These are phyloP conservation scores for Cryptococcus neoformans DNA, from an alignment of 1,284 basidiomycete species.

Conservation along the genomic window DNA sequence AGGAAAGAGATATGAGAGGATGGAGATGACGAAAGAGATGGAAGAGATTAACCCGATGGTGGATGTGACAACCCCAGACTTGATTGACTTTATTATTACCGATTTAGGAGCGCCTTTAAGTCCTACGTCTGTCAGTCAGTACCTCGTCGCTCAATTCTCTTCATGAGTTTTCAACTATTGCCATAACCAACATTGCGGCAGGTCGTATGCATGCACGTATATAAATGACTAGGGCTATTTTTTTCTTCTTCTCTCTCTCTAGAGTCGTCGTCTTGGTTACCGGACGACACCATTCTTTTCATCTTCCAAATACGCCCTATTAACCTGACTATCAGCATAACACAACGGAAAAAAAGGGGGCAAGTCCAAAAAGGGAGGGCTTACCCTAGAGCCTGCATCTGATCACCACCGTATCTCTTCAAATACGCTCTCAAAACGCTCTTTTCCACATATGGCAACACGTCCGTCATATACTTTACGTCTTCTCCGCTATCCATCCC, in stretches of 20 bases:
- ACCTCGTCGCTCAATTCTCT: conserved; percentile 49
- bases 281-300: conserved; percentile 67
- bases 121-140: conserved; percentile 48
- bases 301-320: conserved; percentile 75
- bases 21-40: conserved; percentile 49
- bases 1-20: conserved; percentile 1
- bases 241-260: neutral
- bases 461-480: conserved; percentile 64
- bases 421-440: conserved; percentile 68
- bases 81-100: conserved; percentile 51
- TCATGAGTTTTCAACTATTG: conserved; percentile 7
- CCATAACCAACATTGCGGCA: neutral
- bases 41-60: conserved; percentile 50
- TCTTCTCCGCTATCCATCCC: conserved; percentile 25
- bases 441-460: conserved; percentile 73
- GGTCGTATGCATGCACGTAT: neutral
- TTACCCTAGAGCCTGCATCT: conserved; percentile 70
- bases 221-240: neutral
- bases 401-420: conserved; percentile 60
- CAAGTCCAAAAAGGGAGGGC: conserved; percentile 9
- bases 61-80: conserved; percentile 51
- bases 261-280: neutral
- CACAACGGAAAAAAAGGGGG: neutral
- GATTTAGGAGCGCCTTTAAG: conserved; percentile 46
- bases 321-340: neutral